phyloP scores from a whole-genome alignment of 2,329 filamentous ascomycete species.

The Peltaster fructicola region DNA sequence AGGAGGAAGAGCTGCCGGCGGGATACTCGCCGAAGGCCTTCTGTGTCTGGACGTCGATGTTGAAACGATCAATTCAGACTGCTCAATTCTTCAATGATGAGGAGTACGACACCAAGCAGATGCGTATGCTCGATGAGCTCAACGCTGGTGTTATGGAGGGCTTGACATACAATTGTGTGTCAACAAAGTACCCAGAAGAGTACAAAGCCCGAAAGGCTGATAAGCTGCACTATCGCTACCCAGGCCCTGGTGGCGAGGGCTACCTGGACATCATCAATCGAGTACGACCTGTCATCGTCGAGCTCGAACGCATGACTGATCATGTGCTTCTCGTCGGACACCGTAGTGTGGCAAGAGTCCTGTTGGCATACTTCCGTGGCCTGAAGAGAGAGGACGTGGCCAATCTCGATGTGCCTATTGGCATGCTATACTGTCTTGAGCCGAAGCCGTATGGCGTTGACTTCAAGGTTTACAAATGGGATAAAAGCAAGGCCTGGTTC shows the following conservation, averaged over 20 bases:
- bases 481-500: constrained; percentile 61
- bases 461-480: constrained; percentile 89
- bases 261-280: constrained; percentile 96
- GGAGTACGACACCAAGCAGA: constrained; percentile 84
- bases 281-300: constrained; percentile 83
- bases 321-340: constrained; percentile 86
- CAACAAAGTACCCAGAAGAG: constrained; percentile 58
- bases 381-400: constrained; percentile 81
- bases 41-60: constrained; percentile 97
- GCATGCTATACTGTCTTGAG: constrained; percentile 86
- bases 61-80: constrained; percentile 74
- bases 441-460: constrained; percentile 96
- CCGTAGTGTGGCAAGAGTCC: constrained; percentile 74
- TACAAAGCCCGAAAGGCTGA: constrained; percentile 63
- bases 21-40: constrained; percentile 55
- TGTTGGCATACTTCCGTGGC: constrained; percentile 94
- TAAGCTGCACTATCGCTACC: constrained; percentile 93
- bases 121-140: constrained; percentile 59
- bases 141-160: constrained; percentile 88
- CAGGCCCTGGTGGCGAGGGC: constrained; percentile 84
- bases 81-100: constrained; percentile 88
- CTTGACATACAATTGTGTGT: constrained; percentile 85
- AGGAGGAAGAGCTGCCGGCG: no score
- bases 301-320: constrained; percentile 93
- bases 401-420: constrained; percentile 81